phyloP scores from a whole-genome alignment of 352 stramenopile genomes.

The Phytophthora citricola region DNA sequence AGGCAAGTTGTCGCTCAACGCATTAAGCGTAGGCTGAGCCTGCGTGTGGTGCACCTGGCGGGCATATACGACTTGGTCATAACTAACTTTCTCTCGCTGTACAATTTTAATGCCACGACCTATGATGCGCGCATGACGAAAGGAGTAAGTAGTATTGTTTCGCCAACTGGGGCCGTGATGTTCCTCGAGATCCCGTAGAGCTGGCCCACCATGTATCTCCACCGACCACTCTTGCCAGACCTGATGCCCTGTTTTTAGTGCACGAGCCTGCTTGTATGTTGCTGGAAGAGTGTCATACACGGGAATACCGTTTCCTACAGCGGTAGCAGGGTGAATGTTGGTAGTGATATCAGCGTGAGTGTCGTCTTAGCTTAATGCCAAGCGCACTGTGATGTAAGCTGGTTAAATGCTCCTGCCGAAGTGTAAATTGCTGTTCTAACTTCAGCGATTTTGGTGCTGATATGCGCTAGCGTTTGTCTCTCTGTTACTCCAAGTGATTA shows the following conservation, averaged over 20 bases:
- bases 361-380: constrained; percentile 6
- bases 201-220: constrained; percentile 3
- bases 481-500: constrained; percentile 13
- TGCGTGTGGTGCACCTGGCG: neutral
- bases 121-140: constrained; percentile 8
- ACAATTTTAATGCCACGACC: constrained; percentile 4
- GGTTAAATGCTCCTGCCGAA: constrained; percentile 1
- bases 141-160: constrained; percentile 7
- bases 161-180: neutral
- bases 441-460: neutral
- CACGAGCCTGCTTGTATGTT: neutral
- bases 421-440: neutral
- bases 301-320: neutral
- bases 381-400: constrained; percentile 14
- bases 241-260: constrained; percentile 11
- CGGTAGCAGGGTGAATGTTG: too few species aligned
- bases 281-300: neutral
- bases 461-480: constrained; percentile 2
- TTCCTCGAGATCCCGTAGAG: constrained; percentile 3
- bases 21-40: neutral
- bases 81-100: constrained; percentile 5
- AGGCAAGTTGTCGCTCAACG: neutral
- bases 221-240: constrained; percentile 8
- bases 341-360: too few species aligned
- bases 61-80: constrained; percentile 4